Conservation (phyloP, 371 early-diverging fungal species). For the Neoconidiobolus thromboides region DNA sequence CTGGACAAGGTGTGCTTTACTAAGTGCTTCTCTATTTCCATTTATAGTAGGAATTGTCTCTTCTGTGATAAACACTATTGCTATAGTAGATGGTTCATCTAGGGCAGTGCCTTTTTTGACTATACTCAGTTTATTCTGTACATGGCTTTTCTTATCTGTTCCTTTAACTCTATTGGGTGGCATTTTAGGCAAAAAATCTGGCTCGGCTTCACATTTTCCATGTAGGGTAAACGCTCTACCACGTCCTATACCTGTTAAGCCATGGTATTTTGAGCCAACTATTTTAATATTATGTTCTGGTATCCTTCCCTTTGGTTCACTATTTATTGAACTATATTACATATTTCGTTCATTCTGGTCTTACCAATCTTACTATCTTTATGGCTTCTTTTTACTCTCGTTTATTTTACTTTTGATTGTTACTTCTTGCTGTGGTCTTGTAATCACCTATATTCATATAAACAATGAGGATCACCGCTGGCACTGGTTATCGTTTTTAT, state of each 20-base stretch:
- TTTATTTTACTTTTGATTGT: constrained; percentile 48
- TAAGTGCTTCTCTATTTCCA: constrained; percentile 56
- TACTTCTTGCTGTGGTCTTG: constrained; percentile 54
- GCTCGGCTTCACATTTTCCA: constrained; percentile 34
- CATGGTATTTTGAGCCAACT: constrained; percentile 46
- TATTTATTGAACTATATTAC: constrained; percentile 77
- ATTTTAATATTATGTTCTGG: constrained; percentile 44
- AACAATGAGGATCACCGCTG: constrained; percentile 75
- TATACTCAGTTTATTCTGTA: constrained; percentile 35
- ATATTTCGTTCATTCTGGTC: constrained; percentile 72
- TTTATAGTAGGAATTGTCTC: constrained; percentile 32
- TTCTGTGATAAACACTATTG: constrained; percentile 44
- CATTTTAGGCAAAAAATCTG: constrained; percentile 41
- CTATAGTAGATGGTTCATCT: constrained; percentile 52
- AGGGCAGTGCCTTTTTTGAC: constrained; percentile 60
- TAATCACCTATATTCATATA: constrained; percentile 57
- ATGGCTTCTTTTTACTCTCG: constrained; percentile 60
- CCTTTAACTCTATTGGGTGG: constrained; percentile 62
- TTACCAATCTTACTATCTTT: constrained; percentile 68
- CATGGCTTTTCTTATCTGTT: constrained; percentile 56
- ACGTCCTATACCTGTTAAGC: constrained; percentile 54
- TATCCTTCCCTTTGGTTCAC: constrained; percentile 60
- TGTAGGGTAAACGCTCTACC: constrained; percentile 70
- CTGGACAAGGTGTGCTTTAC: constrained; percentile 47
- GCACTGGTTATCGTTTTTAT: constrained; percentile 66